Evolutionary conservation across 2,329 filamentous ascomycete species (phyloP), one percentile per base, ranked within the genome.

Genomic region (Thelonectria blattea): DNA sequence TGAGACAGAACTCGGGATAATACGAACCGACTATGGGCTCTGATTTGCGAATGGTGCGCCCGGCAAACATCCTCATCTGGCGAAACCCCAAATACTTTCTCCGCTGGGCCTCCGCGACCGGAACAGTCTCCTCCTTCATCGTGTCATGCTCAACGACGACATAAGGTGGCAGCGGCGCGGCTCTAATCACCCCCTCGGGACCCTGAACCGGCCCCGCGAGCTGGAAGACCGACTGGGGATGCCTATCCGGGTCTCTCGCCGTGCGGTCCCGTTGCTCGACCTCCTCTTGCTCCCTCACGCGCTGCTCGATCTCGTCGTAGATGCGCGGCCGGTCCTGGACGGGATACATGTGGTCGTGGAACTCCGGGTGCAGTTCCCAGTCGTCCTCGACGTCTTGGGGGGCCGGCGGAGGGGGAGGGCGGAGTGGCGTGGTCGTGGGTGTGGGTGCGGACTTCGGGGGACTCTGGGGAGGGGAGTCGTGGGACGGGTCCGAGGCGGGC

Each of bases 11-110:
- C n/a, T n/a, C n/a, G n/a, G 22, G 22, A 49, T 10, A 49, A 30
- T 18, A 56, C 53, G 43, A 39, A 48, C 48, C 41, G 27, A 48
- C 43, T 15, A 22, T 30, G 4, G 55, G 55, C 15, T 52, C 39
- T 22, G 49, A 32, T 20, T 9, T 22, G 11, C n/a, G 17, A 55
- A 55, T 48, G 12, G 34, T 41, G 32, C 47, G 52, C 42, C 47
- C 22, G 22, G 22, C 30, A 6, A 46, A 27, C 12, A 55, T 30
- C 0, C 32, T 3, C 18, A 55, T 27, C 6, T n/a, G 17, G 9
- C 27, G 30, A 3, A 30, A n/a, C 15, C 17, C 20, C 17, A 10
- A 30, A 30, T 6, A 14, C 32, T 32, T 41, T 15, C 34, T 55
- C 34, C n/a, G 43, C 15, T 22, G 17, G 9, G 18, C 20, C 34